Conservation (phyloP, 805 yeast species). For the Kluyveromyces siamensis region DNA sequence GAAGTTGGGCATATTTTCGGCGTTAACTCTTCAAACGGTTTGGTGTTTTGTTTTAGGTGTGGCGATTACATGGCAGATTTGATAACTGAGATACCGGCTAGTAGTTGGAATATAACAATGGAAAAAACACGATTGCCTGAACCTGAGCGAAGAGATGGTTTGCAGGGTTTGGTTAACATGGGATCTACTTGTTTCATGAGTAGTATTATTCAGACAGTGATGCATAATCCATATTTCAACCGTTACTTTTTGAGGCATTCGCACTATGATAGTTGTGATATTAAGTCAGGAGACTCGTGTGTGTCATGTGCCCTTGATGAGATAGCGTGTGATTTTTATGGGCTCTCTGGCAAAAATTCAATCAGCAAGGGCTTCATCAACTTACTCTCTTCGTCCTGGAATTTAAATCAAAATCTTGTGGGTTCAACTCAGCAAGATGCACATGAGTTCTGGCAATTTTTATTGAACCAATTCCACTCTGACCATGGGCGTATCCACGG, state of each 20-base stretch:
- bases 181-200: constrained; percentile 98
- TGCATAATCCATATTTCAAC: constrained; percentile 85
- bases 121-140: constrained; percentile 17
- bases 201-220: constrained; percentile 75
- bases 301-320: constrained; percentile 80
- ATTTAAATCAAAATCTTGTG: constrained; percentile 72
- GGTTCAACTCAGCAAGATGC: constrained; percentile 98
- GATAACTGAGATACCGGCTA: constrained; percentile 13
- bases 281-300: constrained; percentile 36
- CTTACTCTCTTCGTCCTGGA: constrained; percentile 80
- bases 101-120: constrained; percentile 21
- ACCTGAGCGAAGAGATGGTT: constrained; percentile 57
- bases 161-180: constrained; percentile 83
- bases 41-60: constrained; percentile 74
- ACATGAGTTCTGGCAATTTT: constrained; percentile 93
- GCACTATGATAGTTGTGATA: constrained; percentile 22
- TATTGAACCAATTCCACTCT: constrained; percentile 73
- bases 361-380: constrained; percentile 56
- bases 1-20: constrained; percentile 47
- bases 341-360: constrained; percentile 31
- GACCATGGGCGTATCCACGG: constrained; percentile 17
- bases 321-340: constrained; percentile 66
- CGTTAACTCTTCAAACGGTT: constrained; percentile 59
- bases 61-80: constrained; percentile 56
- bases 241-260: constrained; percentile 54